phyloP scores from a whole-genome alignment of 1,284 basidiomycete species.

The Cryptococcus sp. region DNA sequence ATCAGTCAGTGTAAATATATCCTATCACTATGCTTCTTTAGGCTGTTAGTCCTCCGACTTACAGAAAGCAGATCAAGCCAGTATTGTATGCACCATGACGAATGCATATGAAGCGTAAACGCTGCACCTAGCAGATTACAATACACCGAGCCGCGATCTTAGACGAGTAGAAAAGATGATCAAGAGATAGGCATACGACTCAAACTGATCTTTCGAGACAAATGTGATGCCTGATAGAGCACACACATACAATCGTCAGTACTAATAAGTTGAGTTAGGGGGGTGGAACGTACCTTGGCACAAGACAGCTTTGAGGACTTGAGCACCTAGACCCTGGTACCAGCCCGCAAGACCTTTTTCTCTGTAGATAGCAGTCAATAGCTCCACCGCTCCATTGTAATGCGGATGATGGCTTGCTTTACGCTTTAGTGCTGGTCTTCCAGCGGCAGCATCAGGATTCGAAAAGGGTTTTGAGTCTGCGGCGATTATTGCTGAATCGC shows the following conservation, averaged over 20 bases:
- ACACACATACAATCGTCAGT: background rate
- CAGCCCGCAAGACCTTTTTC: conserved; percentile 82
- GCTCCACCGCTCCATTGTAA: conserved; percentile 34
- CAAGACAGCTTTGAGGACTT: conserved; percentile 63
- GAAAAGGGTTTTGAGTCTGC: background rate
- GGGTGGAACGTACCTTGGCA: conserved; percentile 54
- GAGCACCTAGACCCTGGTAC: conserved; percentile 82
- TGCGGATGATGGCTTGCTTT: conserved; percentile 3
- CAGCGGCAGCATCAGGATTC: background rate
- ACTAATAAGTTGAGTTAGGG: background rate
- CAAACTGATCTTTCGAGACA: conserved; percentile 54
- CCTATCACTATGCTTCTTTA: too few relatives aligned
- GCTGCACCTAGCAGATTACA: too few relatives aligned
- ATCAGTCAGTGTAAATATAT: too few relatives aligned
- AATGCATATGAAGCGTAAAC: too few relatives aligned
- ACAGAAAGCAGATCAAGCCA: too few relatives aligned
- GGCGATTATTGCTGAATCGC: conserved; percentile 11
- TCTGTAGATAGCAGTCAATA: conserved; percentile 71
- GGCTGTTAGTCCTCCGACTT: too few relatives aligned
- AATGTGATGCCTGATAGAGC: conserved; percentile 49
- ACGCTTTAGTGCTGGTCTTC: background rate
- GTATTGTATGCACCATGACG: too few relatives aligned
- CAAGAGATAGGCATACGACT: conserved; percentile 49
- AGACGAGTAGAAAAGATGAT: conserved; percentile 57
- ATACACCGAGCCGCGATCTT: background rate